phyloP scores from a whole-genome alignment of 2,329 filamentous ascomycete species.

The Setomelanomma holmii region DNA sequence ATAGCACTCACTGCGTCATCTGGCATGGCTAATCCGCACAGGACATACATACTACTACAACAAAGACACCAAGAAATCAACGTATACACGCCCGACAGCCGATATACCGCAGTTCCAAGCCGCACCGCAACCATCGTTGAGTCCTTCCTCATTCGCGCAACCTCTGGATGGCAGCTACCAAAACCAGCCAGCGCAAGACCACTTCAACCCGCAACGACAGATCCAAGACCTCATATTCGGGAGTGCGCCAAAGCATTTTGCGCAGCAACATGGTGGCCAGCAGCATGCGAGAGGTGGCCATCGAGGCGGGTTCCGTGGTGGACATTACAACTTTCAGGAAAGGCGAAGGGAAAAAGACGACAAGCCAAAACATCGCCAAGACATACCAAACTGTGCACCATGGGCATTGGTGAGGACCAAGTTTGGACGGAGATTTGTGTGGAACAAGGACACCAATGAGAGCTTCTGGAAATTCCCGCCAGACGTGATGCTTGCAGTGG shows the following conservation, averaged over 20 bases:
- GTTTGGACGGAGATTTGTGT: slow-evolving; percentile 85
- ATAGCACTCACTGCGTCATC: slow-evolving; percentile 24
- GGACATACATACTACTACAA: slow-evolving; percentile 92
- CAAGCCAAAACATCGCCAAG: slow-evolving; percentile 78
- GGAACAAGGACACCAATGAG: slow-evolving; percentile 83
- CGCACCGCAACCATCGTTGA: slow-evolving; percentile 5
- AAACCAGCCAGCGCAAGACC: slow-evolving; percentile 57
- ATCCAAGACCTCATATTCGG: slow-evolving; percentile 58
- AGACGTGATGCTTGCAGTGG: slow-evolving; percentile 77
- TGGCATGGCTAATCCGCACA: slow-evolving; percentile 34
- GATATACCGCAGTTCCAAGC: slow-evolving; percentile 10
- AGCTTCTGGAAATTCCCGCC: slow-evolving; percentile 96
- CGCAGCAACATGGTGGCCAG: slow-evolving; percentile 20
- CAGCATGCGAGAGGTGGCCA: slow-evolving; percentile 45
- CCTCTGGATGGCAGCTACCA: slow-evolving; percentile 10
- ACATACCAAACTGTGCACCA: slow-evolving; percentile 80
- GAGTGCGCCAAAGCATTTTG: slow-evolving; percentile 28
- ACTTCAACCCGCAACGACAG: slow-evolving; percentile 47
- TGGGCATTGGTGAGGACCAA: slow-evolving; percentile 96
- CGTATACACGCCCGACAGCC: slow-evolving; percentile 74
- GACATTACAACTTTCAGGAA: slow-evolving; percentile 64
- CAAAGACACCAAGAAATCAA: slow-evolving; percentile 80
- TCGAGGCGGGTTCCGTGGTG: slow-evolving; percentile 48
- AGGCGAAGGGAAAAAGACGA: slow-evolving; percentile 75
- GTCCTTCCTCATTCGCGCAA: slow-evolving; percentile 14